Base-by-base conservation (phyloP, 805 yeast species). In the Blastobotrys chiropterorum region DNA sequence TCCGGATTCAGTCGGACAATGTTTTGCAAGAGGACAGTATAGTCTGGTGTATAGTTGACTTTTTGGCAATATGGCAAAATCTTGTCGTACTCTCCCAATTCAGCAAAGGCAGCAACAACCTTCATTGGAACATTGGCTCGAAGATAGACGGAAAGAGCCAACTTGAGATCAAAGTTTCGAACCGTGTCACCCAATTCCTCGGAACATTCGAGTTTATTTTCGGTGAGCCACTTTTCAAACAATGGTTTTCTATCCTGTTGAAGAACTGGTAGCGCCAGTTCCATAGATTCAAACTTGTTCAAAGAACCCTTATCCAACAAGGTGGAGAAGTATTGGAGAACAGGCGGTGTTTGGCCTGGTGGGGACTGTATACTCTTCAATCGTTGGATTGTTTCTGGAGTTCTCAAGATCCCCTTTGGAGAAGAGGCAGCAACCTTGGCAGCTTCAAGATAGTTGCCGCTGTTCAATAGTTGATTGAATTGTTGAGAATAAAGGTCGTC, bases 121-220 rank as follows among this genome's bases (percentile, higher is more conserved):
- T 94, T 94, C 57, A 87, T 79, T 58, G 94, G 90, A 46, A 80
- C 79, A 54, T 86, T 78, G 30, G 96, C 83, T 61, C 94, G 82
- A 64, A 90, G 76, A 69, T 92, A 94, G 56, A 95, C 90, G 20
- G 95, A 95, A 62, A 94, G 76, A 3, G 98, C 96, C 59, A 94
- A 75, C 26, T 90, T 80, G 13, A 86, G 72, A 62, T 92, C 97
- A 65, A 80, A 81, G 45, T 95, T 88, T 65, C 92, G 89, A 57
- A 94, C 94, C 64, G 90, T 79, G 67, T 94, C 99, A 74, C 99
- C 99, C 59, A 94, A 79, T 71, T 90, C 97, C 73, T 94, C 99
- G n/a, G 96, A 87, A 48, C 86, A 82, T 56, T 92, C 90, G 59
- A 94, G 79, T 71, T 94, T 94, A 67, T 90, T 95, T 70, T 94